Evolutionary conservation across 2,329 filamentous ascomycete genomes (phyloP), one percentile per base, ranked within the genome.

Genomic region (Talaromyces rugulosus): DNA sequence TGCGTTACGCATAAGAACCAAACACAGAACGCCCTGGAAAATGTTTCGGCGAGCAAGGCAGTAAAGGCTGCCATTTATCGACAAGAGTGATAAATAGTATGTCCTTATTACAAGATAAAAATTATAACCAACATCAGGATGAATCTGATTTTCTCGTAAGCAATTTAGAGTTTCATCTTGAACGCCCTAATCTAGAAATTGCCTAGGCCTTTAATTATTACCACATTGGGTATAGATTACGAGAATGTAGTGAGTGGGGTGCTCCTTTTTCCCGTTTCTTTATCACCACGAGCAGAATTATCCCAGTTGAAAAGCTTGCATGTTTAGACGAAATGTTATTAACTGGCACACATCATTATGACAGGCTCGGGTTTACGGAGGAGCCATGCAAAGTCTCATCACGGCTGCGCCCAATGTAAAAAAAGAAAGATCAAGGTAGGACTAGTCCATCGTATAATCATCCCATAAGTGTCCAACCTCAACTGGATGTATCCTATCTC

Each of bases 381-480:
- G 27, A 51, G 44, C 44, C 44, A 51, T 51, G 12, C 44, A 23
- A 51, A 51, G 18, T 51, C 44, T 5, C 44, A 51, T 9, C 44
- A 51, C 18, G 44, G 44, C 44, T 51, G 44, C 27, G 44, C 18
- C 2, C 18, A 51, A 51, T 51, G 44, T 51, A 51, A 51, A 7
- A 28, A 23, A 9, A 51, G 44, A 23, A 51, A 51, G 18, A 12
- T 51, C 4, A 77, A 75, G 56, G 44, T 51, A 51, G 4, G 27
- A 16, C 4, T 14, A n/a, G n/a, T n/a, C n/a, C 44, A 14, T 14
- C 5, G 5, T 40, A n/a, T 3, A 5, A n/a, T 40, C 12, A n/a
- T 40, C 7, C 36, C 36, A 40, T 40, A 40, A 4, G 5, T 40
- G 5, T 40, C 16, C 36, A 40, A n/a, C 5, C 5, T 7, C 2